These are phyloP conservation scores for Yueomyces sp. DNA, from an alignment of 805 yeast species.

Conservation along the genomic window DNA sequence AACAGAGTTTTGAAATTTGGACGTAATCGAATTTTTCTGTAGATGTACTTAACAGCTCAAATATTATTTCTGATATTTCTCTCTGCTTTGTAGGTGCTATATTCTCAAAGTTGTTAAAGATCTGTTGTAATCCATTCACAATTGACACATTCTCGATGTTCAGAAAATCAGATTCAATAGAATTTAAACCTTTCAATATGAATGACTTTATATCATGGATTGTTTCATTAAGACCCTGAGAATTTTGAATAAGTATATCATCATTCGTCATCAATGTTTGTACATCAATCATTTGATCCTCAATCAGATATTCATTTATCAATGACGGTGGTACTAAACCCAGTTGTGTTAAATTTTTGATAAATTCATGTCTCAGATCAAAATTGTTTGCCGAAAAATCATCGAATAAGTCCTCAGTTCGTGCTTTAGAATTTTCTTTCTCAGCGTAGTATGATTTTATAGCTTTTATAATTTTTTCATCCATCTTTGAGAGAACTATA, in stretches of 20 bases:
- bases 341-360: constrained; percentile 31
- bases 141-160: constrained; percentile 31
- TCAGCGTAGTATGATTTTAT: constrained; percentile 23
- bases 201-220: constrained; percentile 19
- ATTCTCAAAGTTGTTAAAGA: constrained; percentile 34
- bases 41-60: constrained; percentile 24
- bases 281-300: constrained; percentile 27
- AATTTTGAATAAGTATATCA: constrained; percentile 18
- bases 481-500: constrained; percentile 15
- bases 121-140: constrained; percentile 39
- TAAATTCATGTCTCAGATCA: constrained; percentile 39
- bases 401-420: constrained; percentile 38
- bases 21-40: constrained; percentile 29
- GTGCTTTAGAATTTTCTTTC: constrained; percentile 22
- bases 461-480: constrained; percentile 21
- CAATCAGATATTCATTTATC: constrained; percentile 25
- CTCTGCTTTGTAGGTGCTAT: constrained; percentile 35
- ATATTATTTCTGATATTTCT: constrained; percentile 28
- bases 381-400: constrained; percentile 33
- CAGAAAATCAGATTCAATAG: constrained; percentile 15
- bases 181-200: constrained; percentile 13
- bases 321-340: constrained; percentile 25
- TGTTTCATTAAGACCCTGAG: constrained; percentile 23
- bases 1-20: constrained; percentile 36
- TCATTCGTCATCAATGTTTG: constrained; percentile 23